Percentiles rank a stretch among this genome's conserved stretches.
These are phyloP conservation scores for Barbarea vulgaris DNA, from an alignment of 345 rosid genomes.

Conservation along the genomic window DNA sequence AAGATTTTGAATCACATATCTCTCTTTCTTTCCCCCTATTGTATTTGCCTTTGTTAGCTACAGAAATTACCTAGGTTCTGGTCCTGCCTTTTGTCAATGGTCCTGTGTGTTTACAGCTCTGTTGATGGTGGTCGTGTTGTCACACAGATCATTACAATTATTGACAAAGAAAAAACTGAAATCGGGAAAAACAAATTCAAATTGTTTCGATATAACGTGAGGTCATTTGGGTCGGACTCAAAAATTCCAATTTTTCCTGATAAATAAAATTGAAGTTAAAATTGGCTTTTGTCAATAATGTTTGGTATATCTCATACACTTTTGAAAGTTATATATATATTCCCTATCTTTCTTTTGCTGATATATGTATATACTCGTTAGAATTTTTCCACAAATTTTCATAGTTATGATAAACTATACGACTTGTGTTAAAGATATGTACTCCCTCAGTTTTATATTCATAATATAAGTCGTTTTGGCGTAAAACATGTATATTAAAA, in stretches of 20 bases:
- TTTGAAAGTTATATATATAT: background rate
- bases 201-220: constrained; percentile 18
- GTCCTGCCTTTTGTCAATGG: constrained; percentile 23
- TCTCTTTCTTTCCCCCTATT: background rate
- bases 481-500: too few relatives aligned
- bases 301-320: background rate
- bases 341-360: background rate
- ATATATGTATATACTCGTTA: background rate
- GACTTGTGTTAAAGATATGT: constrained; percentile 9
- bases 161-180: background rate
- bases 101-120: constrained; percentile 2
- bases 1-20: background rate
- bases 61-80: constrained; percentile 6
- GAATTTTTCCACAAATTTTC: constrained; percentile 15
- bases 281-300: background rate
- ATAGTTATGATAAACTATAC: background rate
- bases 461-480: too few relatives aligned
- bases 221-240: background rate
- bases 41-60: background rate
- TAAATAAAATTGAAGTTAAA: background rate
- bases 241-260: background rate
- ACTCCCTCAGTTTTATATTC: too few relatives aligned
- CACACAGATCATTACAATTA: background rate
- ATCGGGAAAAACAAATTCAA: background rate
- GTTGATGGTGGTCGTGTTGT: background rate